Conservation (phyloP, 371 early-diverging fungal species). For the Apophysomyces ossiformis region DNA sequence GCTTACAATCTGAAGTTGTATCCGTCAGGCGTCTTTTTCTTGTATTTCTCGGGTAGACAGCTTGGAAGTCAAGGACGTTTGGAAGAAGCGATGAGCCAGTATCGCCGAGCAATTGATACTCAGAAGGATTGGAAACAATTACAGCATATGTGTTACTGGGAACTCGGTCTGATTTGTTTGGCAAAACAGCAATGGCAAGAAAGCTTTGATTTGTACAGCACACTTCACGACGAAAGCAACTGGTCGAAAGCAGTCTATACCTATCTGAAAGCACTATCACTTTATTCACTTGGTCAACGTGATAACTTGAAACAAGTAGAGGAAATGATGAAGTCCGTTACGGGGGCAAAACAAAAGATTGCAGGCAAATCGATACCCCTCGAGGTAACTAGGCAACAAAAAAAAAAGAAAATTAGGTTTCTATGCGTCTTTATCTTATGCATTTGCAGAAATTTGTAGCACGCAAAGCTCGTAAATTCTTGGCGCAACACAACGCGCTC, state of each 20-base stretch:
- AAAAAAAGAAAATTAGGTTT: conserved; percentile 9
- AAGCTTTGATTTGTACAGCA: conserved; percentile 54
- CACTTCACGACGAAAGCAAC: conserved; percentile 63
- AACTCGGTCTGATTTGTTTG: conserved; percentile 51
- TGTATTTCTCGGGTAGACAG: conserved; percentile 60
- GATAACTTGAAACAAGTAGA: conserved; percentile 18
- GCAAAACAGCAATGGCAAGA: conserved; percentile 52
- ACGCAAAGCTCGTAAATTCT: conserved; percentile 70
- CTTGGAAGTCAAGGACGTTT: conserved; percentile 47
- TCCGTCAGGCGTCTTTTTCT: conserved; percentile 62
- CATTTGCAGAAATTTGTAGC: conserved; percentile 62
- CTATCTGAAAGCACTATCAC: conserved; percentile 58
- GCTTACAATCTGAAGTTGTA: conserved; percentile 39
- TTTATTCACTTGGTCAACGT: conserved; percentile 37
- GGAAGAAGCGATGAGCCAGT: conserved; percentile 53
- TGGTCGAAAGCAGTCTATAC: conserved; percentile 76
- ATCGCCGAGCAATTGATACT: conserved; percentile 37
- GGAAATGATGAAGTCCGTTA: conserved; percentile 58
- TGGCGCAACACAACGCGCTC: conserved; percentile 54
- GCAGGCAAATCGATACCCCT: conserved; percentile 76
- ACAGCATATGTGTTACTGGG: conserved; percentile 75
- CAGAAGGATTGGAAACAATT: conserved; percentile 70
- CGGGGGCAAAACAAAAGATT: conserved; percentile 59
- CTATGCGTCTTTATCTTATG: background rate
- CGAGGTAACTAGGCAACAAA: conserved; percentile 43